These are phyloP conservation scores for Diaporthe batatas DNA, from an alignment of 2,329 filamentous ascomycete genomes.

Conservation along the genomic window DNA sequence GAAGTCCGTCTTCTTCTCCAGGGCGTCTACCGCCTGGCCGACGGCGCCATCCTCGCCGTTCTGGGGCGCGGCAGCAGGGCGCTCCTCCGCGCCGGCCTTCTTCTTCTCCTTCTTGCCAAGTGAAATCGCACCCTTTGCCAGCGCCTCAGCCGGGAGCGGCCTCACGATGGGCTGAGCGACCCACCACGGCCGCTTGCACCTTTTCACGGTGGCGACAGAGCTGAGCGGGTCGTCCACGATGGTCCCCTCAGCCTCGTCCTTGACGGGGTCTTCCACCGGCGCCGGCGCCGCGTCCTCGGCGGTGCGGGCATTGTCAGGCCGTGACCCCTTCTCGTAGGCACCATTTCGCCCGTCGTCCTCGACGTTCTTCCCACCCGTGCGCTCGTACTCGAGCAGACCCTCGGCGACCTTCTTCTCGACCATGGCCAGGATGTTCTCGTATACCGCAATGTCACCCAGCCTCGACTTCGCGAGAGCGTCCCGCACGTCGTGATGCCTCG, in stretches of 20 bases:
- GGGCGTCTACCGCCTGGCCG: conserved; percentile 20
- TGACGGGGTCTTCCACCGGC: conserved; percentile 15
- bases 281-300: neutral
- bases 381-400: conserved; percentile 77
- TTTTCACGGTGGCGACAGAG: conserved; percentile 75
- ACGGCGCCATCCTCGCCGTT: conserved; percentile 11
- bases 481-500: conserved; percentile 83
- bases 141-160: conserved; percentile 87
- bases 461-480: conserved; percentile 81
- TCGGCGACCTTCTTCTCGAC: conserved; percentile 81
- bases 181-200: conserved; percentile 89
- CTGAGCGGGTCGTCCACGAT: conserved; percentile 64
- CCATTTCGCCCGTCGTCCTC: conserved; percentile 47
- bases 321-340: conserved; percentile 47
- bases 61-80: neutral
- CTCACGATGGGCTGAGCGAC: conserved; percentile 89
- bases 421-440: conserved; percentile 80
- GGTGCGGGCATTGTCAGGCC: conserved; percentile 39
- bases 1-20: conserved; percentile 39
- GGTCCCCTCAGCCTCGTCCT: conserved; percentile 51
- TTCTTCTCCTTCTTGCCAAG: conserved; percentile 76
- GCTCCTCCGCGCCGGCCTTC: conserved; percentile 40
- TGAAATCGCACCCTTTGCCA: conserved; percentile 83
- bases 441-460: conserved; percentile 80
- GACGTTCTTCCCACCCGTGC: conserved; percentile 63